Base-by-base conservation (phyloP, 139 green algal species). In the Chlorella vulgaris region DNA sequence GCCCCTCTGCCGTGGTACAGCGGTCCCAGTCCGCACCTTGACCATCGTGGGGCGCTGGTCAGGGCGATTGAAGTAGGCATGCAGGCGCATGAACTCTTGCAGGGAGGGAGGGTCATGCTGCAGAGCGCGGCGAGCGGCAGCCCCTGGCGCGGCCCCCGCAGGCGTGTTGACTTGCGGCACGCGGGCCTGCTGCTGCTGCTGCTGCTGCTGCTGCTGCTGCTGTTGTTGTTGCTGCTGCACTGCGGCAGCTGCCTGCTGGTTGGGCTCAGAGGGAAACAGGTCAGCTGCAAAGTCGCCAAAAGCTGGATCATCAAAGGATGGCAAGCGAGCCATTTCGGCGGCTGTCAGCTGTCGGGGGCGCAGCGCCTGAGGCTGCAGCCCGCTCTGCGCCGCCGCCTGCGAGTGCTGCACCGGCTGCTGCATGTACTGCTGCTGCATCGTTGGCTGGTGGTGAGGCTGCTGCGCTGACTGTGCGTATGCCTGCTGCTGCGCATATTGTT, bases 41-140 rank as follows among this genome's bases (percentile, higher is more conserved):
- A 67, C n/a, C 0, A 19, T 67, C 0, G 7, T 4, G 5, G 51
- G 24, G 4, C 36, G 26, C 7, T 26, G 29, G 24, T 31, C 29
- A 3, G 71, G 51, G 33, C 38, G n/a, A 35, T 79, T 79, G 73
- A 79, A 79, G 7, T 50, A 50, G 8, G 73, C 35, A 8, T 79
- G 53, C 73, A 67, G 26, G 35, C 73, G 51, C 53, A 79, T 22
- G 28, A 79, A 79, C 35, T 79, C 73, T 26, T 68, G 53, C 35
- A 79, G 53, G 35, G 73, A 18, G 0, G 33, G 33, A 0, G 53
- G 36, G 22, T 79, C 71, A 35, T 79, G 73, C 8, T 43, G 13
- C 6, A 62, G 28, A 3, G n/a, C 35, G 28, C 38, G 69, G 13
- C 15, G 42, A 2, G 40, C 68, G 40, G 26, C 40, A 31, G 65